Evolutionary conservation across 257 asterid species (phyloP).

Genomic region (Solanum chaucha): DNA sequence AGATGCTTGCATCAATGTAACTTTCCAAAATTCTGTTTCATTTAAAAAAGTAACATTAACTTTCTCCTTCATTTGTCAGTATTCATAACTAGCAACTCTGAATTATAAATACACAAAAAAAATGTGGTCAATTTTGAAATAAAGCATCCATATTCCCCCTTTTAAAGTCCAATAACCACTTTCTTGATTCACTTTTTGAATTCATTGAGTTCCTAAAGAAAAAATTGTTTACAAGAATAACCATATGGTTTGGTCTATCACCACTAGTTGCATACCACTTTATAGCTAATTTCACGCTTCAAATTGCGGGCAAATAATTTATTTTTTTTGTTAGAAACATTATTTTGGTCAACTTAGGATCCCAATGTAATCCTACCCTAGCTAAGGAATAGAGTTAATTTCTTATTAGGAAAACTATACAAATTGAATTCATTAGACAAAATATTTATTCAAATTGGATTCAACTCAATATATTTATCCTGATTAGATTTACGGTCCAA

Average conservation of each 20-base stretch:
- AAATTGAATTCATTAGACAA: too few relatives aligned
- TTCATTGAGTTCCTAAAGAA: neutral
- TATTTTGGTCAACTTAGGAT: neutral
- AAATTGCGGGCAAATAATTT: neutral
- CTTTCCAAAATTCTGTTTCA: neutral
- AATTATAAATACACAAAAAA: neutral
- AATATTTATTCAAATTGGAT: too few relatives aligned
- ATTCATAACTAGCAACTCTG: neutral
- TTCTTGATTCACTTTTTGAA: neutral
- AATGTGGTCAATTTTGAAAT: neutral
- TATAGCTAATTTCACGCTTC: constrained; percentile 1
- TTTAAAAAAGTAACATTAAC: neutral
- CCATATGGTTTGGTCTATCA: neutral
- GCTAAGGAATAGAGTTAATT: neutral
- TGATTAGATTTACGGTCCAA: neutral
- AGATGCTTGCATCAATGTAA: neutral
- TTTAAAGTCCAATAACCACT: neutral
- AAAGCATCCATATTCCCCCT: neutral
- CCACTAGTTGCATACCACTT: neutral
- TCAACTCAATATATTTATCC: too few relatives aligned
- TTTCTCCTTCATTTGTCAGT: neutral
- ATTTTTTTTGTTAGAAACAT: neutral
- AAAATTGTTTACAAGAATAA: neutral
- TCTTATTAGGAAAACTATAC: neutral
- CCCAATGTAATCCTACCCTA: neutral